Percentiles rank a stretch among this genome's conserved stretches.
Evolutionary conservation across 257 asterid genomes (phyloP).

Genomic region (Eucommia ulmoides): DNA sequence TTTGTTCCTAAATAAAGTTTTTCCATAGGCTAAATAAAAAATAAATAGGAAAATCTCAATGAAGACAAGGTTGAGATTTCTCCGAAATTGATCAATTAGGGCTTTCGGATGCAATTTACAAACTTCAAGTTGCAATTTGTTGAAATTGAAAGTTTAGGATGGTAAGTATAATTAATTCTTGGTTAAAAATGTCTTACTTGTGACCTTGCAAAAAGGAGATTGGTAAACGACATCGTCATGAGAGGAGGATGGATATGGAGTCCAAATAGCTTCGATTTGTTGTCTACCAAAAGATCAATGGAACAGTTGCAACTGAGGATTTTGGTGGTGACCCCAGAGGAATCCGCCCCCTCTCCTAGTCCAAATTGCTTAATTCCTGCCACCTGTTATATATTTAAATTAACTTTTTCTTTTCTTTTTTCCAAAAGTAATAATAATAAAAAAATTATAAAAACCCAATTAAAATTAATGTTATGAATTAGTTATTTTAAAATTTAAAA

Average conservation of each 20-base stretch:
- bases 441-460: too few relatives aligned
- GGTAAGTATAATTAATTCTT: background rate
- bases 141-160: background rate
- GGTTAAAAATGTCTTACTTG: constrained; percentile 24
- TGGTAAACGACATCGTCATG: constrained; percentile 26
- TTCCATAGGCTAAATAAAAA: background rate
- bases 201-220: constrained; percentile 46
- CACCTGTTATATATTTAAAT: constrained; percentile 31
- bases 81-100: too few relatives aligned
- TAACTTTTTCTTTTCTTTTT: too few relatives aligned
- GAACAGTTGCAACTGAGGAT: constrained; percentile 54
- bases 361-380: constrained; percentile 34
- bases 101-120: too few relatives aligned
- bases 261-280: constrained; percentile 55
- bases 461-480: too few relatives aligned
- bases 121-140: background rate
- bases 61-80: too few relatives aligned
- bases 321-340: constrained; percentile 63
- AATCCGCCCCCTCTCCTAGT: constrained; percentile 68
- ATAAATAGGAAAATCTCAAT: background rate
- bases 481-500: too few relatives aligned
- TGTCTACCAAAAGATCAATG: constrained; percentile 32
- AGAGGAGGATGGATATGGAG: constrained; percentile 56
- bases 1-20: too few relatives aligned
- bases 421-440: too few relatives aligned